Percentiles rank a stretch among this genome's conserved stretches.
phyloP scores from a whole-genome alignment of 768 basidiomycete species.

The Boletus rubescentipes region DNA sequence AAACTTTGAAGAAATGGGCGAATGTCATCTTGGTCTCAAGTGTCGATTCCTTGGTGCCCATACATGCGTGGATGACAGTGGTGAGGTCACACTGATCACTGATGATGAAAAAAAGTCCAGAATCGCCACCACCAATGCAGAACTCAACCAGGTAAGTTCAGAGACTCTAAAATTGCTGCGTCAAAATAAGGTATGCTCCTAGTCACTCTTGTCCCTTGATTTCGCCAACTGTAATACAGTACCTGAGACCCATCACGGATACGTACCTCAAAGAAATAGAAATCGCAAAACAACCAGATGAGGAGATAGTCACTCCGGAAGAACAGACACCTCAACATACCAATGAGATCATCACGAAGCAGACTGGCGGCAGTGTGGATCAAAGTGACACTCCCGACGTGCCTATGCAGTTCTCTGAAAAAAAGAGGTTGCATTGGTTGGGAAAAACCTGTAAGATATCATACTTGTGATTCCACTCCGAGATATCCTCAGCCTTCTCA shows the following conservation, averaged over 20 bases:
- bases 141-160: constrained; percentile 67
- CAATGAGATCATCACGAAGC: constrained; percentile 29
- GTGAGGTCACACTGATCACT: constrained; percentile 41
- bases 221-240: constrained; percentile 40
- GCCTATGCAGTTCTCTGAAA: constrained; percentile 71
- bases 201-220: neutral
- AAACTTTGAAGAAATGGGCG: constrained; percentile 28
- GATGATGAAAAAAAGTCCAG: constrained; percentile 62
- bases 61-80: constrained; percentile 46
- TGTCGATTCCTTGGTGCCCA: constrained; percentile 91
- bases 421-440: constrained; percentile 82
- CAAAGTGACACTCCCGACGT: constrained; percentile 77
- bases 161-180: constrained; percentile 61
- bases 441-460: constrained; percentile 74
- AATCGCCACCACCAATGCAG: constrained; percentile 47
- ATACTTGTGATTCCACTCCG: neutral
- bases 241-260: constrained; percentile 60
- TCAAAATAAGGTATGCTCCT: constrained; percentile 58
- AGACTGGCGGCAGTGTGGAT: constrained; percentile 39
- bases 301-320: constrained; percentile 7
- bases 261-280: constrained; percentile 59
- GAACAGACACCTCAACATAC: constrained; percentile 6
- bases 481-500: constrained; percentile 30
- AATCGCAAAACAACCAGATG: constrained; percentile 21
- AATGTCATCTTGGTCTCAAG: constrained; percentile 63